Conservation (phyloP, 495 filamentous ascomycete species). For the Evansstolkia leycettana region DNA sequence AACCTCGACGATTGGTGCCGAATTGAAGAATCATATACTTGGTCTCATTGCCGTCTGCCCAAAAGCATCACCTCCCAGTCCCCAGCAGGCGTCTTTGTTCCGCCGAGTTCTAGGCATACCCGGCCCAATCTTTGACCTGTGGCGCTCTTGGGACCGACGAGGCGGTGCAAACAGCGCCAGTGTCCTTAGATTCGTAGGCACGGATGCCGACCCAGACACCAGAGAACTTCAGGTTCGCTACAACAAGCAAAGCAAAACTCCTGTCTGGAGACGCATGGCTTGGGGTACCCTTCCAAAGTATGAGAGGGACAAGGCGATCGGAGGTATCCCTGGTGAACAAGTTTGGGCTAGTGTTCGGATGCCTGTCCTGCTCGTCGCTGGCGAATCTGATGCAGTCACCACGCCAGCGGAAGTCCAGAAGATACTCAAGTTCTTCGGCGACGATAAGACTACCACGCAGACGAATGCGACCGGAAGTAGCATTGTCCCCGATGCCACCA, state of each 20-base stretch:
- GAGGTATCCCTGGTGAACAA: constrained; percentile 55
- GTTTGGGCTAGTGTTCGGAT: constrained; percentile 61
- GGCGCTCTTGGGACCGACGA: constrained; percentile 67
- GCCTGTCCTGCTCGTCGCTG: constrained; percentile 69
- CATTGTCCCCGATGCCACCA: constrained; percentile 33
- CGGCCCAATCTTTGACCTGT: constrained; percentile 59
- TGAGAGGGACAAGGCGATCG: constrained; percentile 30
- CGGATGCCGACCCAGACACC: constrained; percentile 57
- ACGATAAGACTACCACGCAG: constrained; percentile 7
- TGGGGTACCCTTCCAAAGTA: constrained; percentile 54
- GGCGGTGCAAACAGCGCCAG: constrained; percentile 69
- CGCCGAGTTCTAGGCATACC: constrained; percentile 54
- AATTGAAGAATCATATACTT: constrained; percentile 49
- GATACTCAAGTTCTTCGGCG: constrained; percentile 48
- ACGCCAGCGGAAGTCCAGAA: constrained; percentile 57
- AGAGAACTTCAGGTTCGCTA: constrained; percentile 69
- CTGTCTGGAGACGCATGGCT: constrained; percentile 77
- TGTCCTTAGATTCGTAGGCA: constrained; percentile 68
- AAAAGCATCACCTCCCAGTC: constrained; percentile 44
- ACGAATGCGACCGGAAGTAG: constrained; percentile 33
- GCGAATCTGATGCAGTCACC: constrained; percentile 63
- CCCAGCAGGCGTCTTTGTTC: constrained; percentile 37
- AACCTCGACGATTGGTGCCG: constrained; percentile 29
- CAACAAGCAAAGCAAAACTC: constrained; percentile 70
- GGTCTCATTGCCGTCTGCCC: constrained; percentile 78